Percentiles rank a stretch among this genome's conserved stretches.
Evolutionary conservation across 192 early-diverging fungal genomes (phyloP).

Genomic region (Backusella westeae): DNA sequence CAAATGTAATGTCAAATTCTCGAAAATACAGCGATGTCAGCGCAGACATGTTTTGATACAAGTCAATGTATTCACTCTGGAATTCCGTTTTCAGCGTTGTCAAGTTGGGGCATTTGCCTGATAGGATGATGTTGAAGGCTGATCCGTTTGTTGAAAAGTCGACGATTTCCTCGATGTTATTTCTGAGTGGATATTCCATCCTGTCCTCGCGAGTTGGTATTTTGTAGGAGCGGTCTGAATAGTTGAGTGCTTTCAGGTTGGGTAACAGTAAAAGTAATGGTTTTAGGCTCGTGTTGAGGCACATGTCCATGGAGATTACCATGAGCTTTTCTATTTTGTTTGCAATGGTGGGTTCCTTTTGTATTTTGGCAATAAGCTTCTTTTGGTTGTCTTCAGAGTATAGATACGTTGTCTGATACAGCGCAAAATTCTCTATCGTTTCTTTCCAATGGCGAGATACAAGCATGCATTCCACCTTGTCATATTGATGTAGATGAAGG

Average conservation of each 20-base stretch:
- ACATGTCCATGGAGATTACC: neutral
- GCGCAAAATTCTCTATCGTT: neutral
- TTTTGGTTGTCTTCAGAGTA: neutral
- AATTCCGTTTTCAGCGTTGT: neutral
- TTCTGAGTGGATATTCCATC: neutral
- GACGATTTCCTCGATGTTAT: neutral
- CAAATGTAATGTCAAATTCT: neutral
- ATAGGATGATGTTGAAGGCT: neutral
- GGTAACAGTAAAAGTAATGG: neutral
- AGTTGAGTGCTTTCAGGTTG: neutral
- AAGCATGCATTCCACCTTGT: neutral
- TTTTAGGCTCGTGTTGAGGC: neutral
- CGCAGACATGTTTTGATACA: neutral
- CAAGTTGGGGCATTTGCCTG: neutral
- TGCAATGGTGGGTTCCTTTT: neutral
- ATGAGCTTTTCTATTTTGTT: neutral
- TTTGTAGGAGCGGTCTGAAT: neutral
- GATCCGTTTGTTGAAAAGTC: neutral
- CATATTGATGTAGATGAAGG: neutral
- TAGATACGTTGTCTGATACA: neutral
- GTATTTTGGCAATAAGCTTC: neutral
- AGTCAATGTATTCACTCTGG: neutral
- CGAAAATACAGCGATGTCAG: neutral
- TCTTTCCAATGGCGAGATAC: neutral
- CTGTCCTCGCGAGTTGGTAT: neutral